Percentiles rank a stretch among this genome's conserved stretches.
Evolutionary conservation across 768 basidiomycete genomes (phyloP).

Genomic region (Boletus vinaceobasis): DNA sequence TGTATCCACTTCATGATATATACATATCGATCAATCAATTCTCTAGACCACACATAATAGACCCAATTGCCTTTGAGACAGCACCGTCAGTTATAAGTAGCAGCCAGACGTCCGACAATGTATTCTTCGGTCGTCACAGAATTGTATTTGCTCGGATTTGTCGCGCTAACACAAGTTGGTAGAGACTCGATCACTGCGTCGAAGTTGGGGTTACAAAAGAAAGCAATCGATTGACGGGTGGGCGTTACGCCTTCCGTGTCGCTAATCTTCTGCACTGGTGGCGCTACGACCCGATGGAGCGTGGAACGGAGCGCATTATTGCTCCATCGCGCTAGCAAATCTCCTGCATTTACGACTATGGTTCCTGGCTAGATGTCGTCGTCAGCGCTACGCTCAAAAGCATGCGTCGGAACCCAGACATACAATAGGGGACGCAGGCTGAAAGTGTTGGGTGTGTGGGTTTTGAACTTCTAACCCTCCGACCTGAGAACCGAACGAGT

Average conservation of each 20-base stretch:
- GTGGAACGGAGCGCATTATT: slow-evolving; percentile 79
- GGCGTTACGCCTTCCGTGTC: slow-evolving; percentile 57
- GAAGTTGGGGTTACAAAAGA: slow-evolving; percentile 84
- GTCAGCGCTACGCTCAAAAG: slow-evolving; percentile 2
- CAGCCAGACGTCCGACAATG: slow-evolving; percentile 66
- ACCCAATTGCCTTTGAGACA: neutral
- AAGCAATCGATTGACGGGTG: slow-evolving; percentile 74
- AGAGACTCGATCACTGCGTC: slow-evolving; percentile 65
- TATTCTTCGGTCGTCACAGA: slow-evolving; percentile 72
- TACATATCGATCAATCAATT: slow-evolving; percentile 7
- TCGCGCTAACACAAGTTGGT: slow-evolving; percentile 47
- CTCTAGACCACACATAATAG: slow-evolving; percentile 2
- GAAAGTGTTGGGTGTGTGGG: slow-evolving; percentile 67
- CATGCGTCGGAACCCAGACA: slow-evolving; percentile 21
- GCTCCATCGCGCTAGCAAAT: slow-evolving; percentile 79
- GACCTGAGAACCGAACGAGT: slow-evolving; percentile 39
- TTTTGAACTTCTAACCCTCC: slow-evolving; percentile 83
- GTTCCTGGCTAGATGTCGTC: slow-evolving; percentile 57
- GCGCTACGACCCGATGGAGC: slow-evolving; percentile 79
- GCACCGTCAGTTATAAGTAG: slow-evolving; percentile 46
- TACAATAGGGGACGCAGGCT: slow-evolving; percentile 76
- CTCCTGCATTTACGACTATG: slow-evolving; percentile 80
- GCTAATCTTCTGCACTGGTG: slow-evolving; percentile 48
- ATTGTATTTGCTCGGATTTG: slow-evolving; percentile 62
- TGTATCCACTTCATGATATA: slow-evolving; percentile 14